A percentile compares a stretch with the other conserved stretches of the same genome.
These are phyloP conservation scores for Casaregolazyma lundiana DNA, from an alignment of 1,139 yeast genomes.

Conservation along the genomic window DNA sequence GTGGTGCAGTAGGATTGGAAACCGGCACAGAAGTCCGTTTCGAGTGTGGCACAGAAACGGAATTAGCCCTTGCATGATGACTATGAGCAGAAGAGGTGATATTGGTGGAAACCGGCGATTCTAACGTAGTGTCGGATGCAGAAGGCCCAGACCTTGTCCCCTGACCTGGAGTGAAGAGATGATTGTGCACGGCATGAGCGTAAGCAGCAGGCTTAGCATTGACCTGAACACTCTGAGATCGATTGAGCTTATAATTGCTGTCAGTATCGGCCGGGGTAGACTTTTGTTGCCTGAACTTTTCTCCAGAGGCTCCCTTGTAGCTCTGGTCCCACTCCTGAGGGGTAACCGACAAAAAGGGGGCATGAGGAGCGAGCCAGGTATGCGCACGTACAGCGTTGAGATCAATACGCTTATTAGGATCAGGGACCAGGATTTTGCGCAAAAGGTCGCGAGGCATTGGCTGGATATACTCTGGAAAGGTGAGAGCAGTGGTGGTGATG, in stretches of 20 bases:
- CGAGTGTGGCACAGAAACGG: neutral
- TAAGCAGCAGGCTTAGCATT: slow-evolving; percentile 13
- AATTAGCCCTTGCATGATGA: neutral
- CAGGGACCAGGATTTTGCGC: slow-evolving; percentile 77
- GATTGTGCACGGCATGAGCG: slow-evolving; percentile 1
- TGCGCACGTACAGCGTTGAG: slow-evolving; percentile 71
- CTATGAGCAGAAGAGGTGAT: neutral
- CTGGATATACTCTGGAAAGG: slow-evolving; percentile 90
- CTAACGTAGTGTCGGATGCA: neutral
- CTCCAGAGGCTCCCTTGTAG: slow-evolving; percentile 17
- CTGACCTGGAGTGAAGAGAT: slow-evolving; percentile 7
- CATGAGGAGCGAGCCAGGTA: slow-evolving; percentile 82
- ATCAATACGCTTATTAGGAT: slow-evolving; percentile 73
- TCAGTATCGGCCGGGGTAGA: slow-evolving; percentile 10
- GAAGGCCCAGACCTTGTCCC: neutral
- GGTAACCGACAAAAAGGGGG: slow-evolving; percentile 72
- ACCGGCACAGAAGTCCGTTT: neutral
- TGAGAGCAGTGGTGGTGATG: slow-evolving; percentile 84
- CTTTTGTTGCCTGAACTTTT: slow-evolving; percentile 12
- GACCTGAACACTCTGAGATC: slow-evolving; percentile 28
- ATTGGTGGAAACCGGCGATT: neutral
- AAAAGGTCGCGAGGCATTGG: slow-evolving; percentile 90
- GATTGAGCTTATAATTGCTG: slow-evolving; percentile 13
- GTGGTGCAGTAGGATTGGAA: slow-evolving; percentile 6
- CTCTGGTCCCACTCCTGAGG: slow-evolving; percentile 82